Evolutionary conservation across 768 basidiomycete species (phyloP), one percentile per base, ranked within the genome.

Genomic region (Lactarius sp.): DNA sequence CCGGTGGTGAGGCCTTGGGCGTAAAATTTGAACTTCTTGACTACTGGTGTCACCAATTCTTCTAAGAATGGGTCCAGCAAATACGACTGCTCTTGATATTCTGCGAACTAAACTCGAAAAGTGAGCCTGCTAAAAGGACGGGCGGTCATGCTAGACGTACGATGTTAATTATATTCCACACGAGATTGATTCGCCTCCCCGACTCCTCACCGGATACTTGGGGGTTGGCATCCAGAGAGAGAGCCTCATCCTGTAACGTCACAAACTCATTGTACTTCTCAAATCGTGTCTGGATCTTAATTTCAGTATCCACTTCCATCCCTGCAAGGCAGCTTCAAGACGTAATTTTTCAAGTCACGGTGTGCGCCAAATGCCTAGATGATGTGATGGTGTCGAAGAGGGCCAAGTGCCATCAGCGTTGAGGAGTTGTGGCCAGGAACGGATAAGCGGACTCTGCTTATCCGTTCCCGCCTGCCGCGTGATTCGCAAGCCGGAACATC

Each of bases 81-180:
- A 73, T 94, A 92, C 2, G 94, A 81, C 68, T 96, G 92, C 65
- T 98, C 95, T 73, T 96, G 94, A 71, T 96, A 98, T 71, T 87
- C 84, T 71, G 84, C 83, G 34, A 98, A 81, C 96, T 98, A 59
- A 18, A 66, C 56, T 20, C 31, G 61, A 6, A 62, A 50, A 16
- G 18, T 68, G 37, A 68, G 62, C 14, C 27, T 12, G 9, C 50
- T 22, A 13, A 16, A 44, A 22, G 7, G 31, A 22, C 10, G 36
- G 16, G 31, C 4, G 8, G 33, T 20, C 41, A 51, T 8, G 27
- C 60, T 42, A 37, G 7, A 39, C 62, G 20, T 60, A 66, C 65
- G 16, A 65, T 56, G 4, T 53, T 39, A 7, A 31, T 59, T 31
- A 70, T 50, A 13, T 42, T 41, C 54, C 59, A 31, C 56, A 66